Evolutionary conservation across 2,329 filamentous ascomycete species (phyloP), one percentile per base, ranked within the genome.

Genomic region (Colletotrichum cuscutae): DNA sequence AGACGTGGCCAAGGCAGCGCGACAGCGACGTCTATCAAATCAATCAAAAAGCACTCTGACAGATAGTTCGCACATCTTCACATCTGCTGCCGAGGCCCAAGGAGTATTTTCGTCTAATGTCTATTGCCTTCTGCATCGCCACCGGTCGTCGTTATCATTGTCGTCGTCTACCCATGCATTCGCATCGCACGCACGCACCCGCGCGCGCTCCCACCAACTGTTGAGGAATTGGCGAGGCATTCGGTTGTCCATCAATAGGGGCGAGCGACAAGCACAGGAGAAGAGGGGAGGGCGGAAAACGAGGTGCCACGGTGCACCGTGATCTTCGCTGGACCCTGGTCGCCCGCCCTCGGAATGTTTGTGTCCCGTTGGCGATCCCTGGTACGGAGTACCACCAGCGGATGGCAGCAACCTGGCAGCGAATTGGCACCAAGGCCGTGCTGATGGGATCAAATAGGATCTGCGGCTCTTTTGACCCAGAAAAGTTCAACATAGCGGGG

Each of bases 381-480:
- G 64, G 53, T 35, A 35, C 11, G 32, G 32, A 35, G 32, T 35
- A 61, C 13, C 30, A 28, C n/a, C 59, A 37, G 56, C 62, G 26
- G 64, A 68, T 57, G 64, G 68, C 28, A 71, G 57, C 68, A 57
- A 68, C 49, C 28, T 68, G 52, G 64, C 28, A 71, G 64, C 68
- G 64, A 68, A 58, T 49, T 68, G 52, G 64, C 57, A 71, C 37
- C 59, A 22, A 57, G 65, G 59, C 66, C 70, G 58, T 69, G 65
- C 66, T 70, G 70, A 65, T 28, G 70, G 65, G 58, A 71, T 56
- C 22, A 49, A 57, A 46, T 49, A 68, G 68, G 68, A 71, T 71
- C 68, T 68, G 49, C 64, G 49, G 30, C 19, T 24, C 62, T 54
- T 56, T 22, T 60, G 49, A 19, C 35, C 42, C 30, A 53, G 26